Base-by-base conservation (phyloP, 2,329 filamentous ascomycete genomes). In the Volutella citrinella region DNA sequence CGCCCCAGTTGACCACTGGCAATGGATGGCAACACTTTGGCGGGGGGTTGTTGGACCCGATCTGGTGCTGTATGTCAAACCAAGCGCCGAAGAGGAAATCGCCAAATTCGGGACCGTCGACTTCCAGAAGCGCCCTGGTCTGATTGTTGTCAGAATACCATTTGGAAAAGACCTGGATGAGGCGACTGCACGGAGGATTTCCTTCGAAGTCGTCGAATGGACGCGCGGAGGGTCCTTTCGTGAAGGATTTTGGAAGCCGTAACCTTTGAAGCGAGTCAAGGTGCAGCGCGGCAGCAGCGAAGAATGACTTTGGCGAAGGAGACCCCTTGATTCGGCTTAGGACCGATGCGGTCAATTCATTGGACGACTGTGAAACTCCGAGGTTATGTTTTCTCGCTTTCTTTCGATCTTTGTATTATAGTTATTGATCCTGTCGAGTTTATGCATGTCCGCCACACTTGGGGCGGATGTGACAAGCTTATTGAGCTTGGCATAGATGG, bases 21-120 rank as follows among this genome's bases (percentile, higher is more conserved):
- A 94, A 60, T 97, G 91, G 91, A 88, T 93, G 70, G 91, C 91
- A 21, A 91, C 86, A 26, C 75, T 96, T 15, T 97, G 91, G 91
- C 81, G 90, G 9, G 87, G 88, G 9, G 84, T 87, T 34, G 74
- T 90, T 2, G 87, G 85, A 0, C 80, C 91, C 0, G 91, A 97
- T 59, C 65, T 91, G 27, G 84, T 84, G 2, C 70, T 93, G 18
- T 87, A 84, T 52, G 74, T 85, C 13, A 72, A 69, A 51, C 49
- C 57, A 22, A 49, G 51, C 27, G 21, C 51, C 7, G 59, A 62
- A 23, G 60, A 63, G 11, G 64, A 65, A 34, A 54, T 60, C 27
- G 45, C 46, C n/a, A 56, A 48, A 15, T 43, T 32, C 28, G 72
- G 69, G 4, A 61, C 65, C 1, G 78, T 85, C 6, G 80, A 85